Base-by-base conservation (phyloP, 352 stramenopile genomes). In the Pythium utonaiense region DNA sequence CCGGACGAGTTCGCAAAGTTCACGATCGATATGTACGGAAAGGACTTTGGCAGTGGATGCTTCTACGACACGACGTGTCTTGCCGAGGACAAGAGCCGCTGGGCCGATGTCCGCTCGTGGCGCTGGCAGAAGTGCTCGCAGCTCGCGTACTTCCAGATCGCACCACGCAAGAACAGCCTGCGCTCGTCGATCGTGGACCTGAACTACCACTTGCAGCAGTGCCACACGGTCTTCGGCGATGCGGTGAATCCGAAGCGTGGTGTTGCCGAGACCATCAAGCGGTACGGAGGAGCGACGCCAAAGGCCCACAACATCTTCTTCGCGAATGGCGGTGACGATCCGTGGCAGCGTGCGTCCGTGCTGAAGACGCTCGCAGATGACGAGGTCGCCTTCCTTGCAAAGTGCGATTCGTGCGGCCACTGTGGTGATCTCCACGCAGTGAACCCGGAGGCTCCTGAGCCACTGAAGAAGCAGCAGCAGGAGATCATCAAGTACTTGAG, bases 41-140 rank as follows among this genome's bases (percentile, higher is more conserved):
- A 57, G 27, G 75, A 78, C 5, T 96, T 96, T 64, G 84, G 84
- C 7, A 78, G 70, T 19, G 77, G 69, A 21, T 93, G 83, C 64
- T 95, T 95, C 52, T 95, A 95, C 73, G 82, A 95, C 66, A 93
- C 83, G 6, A 76, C 69, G 27, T 93, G 83, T 60, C 60, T 95
- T 22, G 45, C 67, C 6, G 67, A 71, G 25, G 69, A 90, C 56
- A 68, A 53, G 30, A 55, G 60, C 14, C 74, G 79, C 17, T 94
- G 83, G 83, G 69, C 67, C 21, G 84, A 93, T 55, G 79, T 83
- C 36, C 83, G 86, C 12, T 93, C 88, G 57, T 96, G 88, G 86
- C 71, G 88, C 28, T 95, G 80, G 80, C 84, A 96, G 50, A 96
- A 95, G 53, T 96, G 86, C 60, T 77, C 66, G 31, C 77, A 96